Percentiles rank a stretch among this genome's conserved stretches.
These are phyloP conservation scores for Pseudogymnoascus verrucosus DNA, from an alignment of 2,329 filamentous ascomycete species.

Conservation along the genomic window DNA sequence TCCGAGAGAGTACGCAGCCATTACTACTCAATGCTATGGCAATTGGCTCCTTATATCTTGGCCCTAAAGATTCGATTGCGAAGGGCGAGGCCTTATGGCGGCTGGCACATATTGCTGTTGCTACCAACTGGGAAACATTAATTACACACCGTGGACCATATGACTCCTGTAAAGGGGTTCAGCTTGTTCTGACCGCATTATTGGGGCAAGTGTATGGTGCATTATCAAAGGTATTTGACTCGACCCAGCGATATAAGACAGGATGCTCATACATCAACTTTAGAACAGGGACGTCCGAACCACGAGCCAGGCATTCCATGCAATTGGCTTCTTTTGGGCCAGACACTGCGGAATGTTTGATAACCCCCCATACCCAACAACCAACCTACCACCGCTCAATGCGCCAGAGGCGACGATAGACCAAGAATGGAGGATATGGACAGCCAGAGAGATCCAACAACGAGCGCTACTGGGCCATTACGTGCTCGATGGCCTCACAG, in stretches of 20 bases:
- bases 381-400: slow-evolving; percentile 29
- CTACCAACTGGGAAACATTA: slow-evolving; percentile 38
- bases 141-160: slow-evolving; percentile 36
- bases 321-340: slow-evolving; percentile 38
- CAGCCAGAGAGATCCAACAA: slow-evolving; percentile 36
- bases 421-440: slow-evolving; percentile 35
- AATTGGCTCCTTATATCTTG: slow-evolving; percentile 37
- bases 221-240: slow-evolving; percentile 29
- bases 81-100: slow-evolving; percentile 38
- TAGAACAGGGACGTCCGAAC: slow-evolving; percentile 34
- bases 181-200: slow-evolving; percentile 35
- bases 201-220: slow-evolving; percentile 36
- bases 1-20: slow-evolving; percentile 36
- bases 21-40: slow-evolving; percentile 38
- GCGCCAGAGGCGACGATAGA: slow-evolving; percentile 31
- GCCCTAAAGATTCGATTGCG: slow-evolving; percentile 34
- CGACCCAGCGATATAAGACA: background rate
- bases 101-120: slow-evolving; percentile 36
- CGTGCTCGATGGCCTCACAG: slow-evolving; percentile 37
- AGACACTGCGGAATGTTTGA: slow-evolving; percentile 37
- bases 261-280: background rate
- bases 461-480: slow-evolving; percentile 37
- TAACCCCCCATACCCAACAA: slow-evolving; percentile 27
- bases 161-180: slow-evolving; percentile 36
- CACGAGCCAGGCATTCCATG: slow-evolving; percentile 37